Percentiles rank a stretch among this genome's conserved stretches.
These are phyloP conservation scores for Leccinum arenicola DNA, from an alignment of 768 basidiomycete species.

Conservation along the genomic window DNA sequence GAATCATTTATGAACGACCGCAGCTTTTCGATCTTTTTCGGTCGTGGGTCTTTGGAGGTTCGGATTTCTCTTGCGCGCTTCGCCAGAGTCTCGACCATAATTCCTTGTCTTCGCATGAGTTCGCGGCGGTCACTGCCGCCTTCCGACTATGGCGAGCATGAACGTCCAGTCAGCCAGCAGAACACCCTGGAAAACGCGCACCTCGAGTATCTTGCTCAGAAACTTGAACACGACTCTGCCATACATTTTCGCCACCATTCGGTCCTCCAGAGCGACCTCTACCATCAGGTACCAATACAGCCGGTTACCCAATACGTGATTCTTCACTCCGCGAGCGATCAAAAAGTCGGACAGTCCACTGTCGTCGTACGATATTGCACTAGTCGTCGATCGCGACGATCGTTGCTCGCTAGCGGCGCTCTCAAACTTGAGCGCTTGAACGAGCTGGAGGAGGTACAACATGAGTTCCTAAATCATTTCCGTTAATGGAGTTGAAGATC, in stretches of 20 bases:
- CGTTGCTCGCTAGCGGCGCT: slow-evolving; percentile 74
- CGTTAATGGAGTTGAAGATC: not conserved
- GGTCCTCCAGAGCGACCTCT: slow-evolving; percentile 86
- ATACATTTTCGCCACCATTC: slow-evolving; percentile 89
- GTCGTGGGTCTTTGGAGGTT: slow-evolving; percentile 86
- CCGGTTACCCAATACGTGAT: slow-evolving; percentile 83
- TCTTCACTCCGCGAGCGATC: slow-evolving; percentile 78
- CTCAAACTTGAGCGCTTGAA: slow-evolving; percentile 98
- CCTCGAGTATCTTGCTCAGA: slow-evolving; percentile 85
- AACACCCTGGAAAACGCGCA: slow-evolving; percentile 29
- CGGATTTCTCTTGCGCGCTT: slow-evolving; percentile 86
- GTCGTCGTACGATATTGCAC: slow-evolving; percentile 82
- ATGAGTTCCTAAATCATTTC: slow-evolving; percentile 68
- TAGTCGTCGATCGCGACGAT: slow-evolving; percentile 67
- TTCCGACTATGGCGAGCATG: slow-evolving; percentile 46
- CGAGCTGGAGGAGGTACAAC: slow-evolving; percentile 90
- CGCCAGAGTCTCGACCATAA: slow-evolving; percentile 82
- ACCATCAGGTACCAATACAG: slow-evolving; percentile 99
- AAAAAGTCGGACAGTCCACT: slow-evolving; percentile 93
- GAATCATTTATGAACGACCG: slow-evolving; percentile 81
- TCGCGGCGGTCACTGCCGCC: slow-evolving; percentile 82
- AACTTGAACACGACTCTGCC: slow-evolving; percentile 88
- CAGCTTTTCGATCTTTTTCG: slow-evolving; percentile 97
- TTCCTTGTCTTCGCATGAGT: slow-evolving; percentile 86
- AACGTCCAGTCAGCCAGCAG: not conserved